Evolutionary conservation across 1,284 basidiomycete species (phyloP), one percentile per base, ranked within the genome.

Genomic region (Sutorius eximius): DNA sequence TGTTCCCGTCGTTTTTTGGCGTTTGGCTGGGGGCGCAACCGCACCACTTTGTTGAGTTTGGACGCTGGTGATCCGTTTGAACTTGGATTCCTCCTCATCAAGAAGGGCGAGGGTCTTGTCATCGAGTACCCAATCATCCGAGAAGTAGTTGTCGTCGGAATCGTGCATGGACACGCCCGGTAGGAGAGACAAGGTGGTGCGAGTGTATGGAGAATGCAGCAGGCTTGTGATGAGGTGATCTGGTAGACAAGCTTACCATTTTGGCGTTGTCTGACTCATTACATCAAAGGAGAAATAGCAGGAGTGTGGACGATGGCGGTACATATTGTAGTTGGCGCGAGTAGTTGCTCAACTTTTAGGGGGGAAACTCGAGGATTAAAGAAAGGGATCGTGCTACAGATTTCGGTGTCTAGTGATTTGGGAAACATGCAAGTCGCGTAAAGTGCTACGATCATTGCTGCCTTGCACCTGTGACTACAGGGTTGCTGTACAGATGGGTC

Each of bases 131-230:
- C 87, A 72, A 58, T 85, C 83, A 69, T 85, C 83, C 57, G 72
- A 69, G 61, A 82, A 80, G 70, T 85, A 84, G 61, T 86, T 81
- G 66, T 89, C 88, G 67, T 89, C 88, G 32, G 79, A 83, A 70
- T 79, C 78, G 61, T 78, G 71, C 86, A 87, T 88, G 53, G 49
- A 56, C 49, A 48, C 20, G 11, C 45, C 20, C 49, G 10, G 40
- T 42, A 18, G 34, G 22, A 43, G n/a, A 37, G 43, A 34, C 22
- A 13, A 32, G 9, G 5, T n/a, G 16, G 40, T 37, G 40, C 27
- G 27, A 30, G 24, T 33, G 30, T 15, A 29, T 29, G 13, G 29
- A 41, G 43, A 33, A 34, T 18, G 30, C 12, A 32, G 12, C n/a
- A n/a, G n/a, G n/a, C n/a, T n/a, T n/a, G n/a, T n/a, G n/a, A n/a